phyloP scores from a whole-genome alignment of 345 rosid genomes.

The Euphorbia tirucalli region DNA sequence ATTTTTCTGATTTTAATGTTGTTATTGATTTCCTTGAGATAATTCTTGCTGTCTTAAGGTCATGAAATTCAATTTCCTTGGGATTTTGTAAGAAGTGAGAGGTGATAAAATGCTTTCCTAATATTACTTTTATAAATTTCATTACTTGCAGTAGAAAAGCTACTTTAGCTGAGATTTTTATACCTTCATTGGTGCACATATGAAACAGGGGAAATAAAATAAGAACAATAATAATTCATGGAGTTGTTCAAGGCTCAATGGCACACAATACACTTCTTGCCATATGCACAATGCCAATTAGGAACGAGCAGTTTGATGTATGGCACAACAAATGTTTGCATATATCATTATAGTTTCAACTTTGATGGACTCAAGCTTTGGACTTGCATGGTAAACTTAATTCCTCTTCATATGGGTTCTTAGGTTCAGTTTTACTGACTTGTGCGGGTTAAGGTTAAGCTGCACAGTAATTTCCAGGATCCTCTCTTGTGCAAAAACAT shows the following conservation, averaged over 20 bases:
- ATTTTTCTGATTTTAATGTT: too few relatives aligned
- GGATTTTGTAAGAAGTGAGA: too few relatives aligned
- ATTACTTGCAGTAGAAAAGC: neutral
- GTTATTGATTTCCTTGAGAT: too few relatives aligned
- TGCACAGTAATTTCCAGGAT: neutral
- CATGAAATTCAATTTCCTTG: too few relatives aligned
- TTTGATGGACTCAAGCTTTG: neutral
- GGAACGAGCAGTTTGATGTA: neutral
- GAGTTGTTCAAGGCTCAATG: neutral
- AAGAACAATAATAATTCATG: neutral
- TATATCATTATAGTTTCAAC: too few relatives aligned
- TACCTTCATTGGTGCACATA: neutral
- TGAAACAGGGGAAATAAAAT: conserved; percentile 1
- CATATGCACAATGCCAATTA: neutral
- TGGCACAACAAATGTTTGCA: neutral
- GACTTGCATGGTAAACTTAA: neutral
- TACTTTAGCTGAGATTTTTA: neutral
- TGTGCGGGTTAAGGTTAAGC: neutral
- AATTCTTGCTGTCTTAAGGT: too few relatives aligned
- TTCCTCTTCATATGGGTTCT: neutral
- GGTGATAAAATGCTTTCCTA: neutral
- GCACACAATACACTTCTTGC: neutral
- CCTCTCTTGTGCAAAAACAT: too few relatives aligned
- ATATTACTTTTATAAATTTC: neutral
- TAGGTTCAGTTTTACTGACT: neutral